Conservation (phyloP, 2,329 filamentous ascomycete species). For the Diaporthe vaccinii region DNA sequence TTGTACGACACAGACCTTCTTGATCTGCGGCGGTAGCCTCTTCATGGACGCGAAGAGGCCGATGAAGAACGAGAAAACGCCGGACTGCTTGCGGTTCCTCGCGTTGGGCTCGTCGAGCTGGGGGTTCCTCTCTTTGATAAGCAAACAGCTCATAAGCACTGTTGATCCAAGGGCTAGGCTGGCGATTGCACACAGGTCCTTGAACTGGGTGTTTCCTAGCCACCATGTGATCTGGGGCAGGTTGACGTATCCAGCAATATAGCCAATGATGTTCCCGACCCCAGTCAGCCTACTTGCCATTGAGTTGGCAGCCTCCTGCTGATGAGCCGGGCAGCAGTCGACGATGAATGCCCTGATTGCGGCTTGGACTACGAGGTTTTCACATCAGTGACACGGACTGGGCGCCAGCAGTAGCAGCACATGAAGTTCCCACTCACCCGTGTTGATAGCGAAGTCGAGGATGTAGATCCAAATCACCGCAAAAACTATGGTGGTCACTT, state of each 20-base stretch:
- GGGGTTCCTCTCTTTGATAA: conserved; percentile 85
- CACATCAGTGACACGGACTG: conserved; percentile 27
- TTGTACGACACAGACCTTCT: conserved; percentile 84
- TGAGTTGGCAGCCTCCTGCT: conserved; percentile 93
- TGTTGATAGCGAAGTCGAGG: conserved; percentile 95
- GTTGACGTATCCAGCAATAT: conserved; percentile 87
- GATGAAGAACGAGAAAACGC: conserved; percentile 83
- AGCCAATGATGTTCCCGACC: conserved; percentile 91
- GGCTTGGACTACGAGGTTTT: conserved; percentile 79
- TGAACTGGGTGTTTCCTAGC: conserved; percentile 90
- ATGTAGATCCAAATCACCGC: conserved; percentile 91
- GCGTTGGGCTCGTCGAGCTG: conserved; percentile 75
- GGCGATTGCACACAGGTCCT: conserved; percentile 89
- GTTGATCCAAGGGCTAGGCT: conserved; percentile 79
- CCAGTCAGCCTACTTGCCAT: conserved; percentile 92
- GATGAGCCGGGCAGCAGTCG: conserved; percentile 90
- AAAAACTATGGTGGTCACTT: conserved; percentile 77
- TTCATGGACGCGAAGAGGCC: conserved; percentile 82
- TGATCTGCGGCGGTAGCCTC: conserved; percentile 84
- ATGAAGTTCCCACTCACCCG: conserved; percentile 66
- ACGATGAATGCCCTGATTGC: conserved; percentile 93
- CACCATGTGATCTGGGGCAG: conserved; percentile 82
- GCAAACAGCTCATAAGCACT: conserved; percentile 75
- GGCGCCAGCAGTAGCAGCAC: neutral
- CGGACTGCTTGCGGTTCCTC: conserved; percentile 65